phyloP scores from a whole-genome alignment of 306 rosid species.

The Neltuma alba region DNA sequence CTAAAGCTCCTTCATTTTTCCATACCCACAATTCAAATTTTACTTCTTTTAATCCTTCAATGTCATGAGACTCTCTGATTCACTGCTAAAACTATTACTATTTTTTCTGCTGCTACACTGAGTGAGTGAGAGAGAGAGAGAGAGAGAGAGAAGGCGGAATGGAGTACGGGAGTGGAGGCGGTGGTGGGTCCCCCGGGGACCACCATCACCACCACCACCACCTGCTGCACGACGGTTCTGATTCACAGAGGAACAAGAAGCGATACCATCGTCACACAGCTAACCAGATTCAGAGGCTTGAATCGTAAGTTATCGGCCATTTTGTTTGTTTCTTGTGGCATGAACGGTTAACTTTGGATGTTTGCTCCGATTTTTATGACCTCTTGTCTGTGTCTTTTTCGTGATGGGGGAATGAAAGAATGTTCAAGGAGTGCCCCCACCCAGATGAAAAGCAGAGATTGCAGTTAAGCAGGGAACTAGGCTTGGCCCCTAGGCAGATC shows the following conservation, averaged over 20 bases:
- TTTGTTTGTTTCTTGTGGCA: background rate
- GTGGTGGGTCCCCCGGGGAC: constrained; percentile 70
- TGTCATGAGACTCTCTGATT: constrained; percentile 35
- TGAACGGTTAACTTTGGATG: background rate
- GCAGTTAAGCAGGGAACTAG: constrained; percentile 86
- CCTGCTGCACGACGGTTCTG: constrained; percentile 63
- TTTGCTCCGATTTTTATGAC: constrained; percentile 3
- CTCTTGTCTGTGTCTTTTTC: background rate
- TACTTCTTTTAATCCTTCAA: constrained; percentile 26
- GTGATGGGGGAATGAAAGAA: constrained; percentile 29
- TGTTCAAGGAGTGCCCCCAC: constrained; percentile 95
- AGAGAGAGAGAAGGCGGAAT: constrained; percentile 28
- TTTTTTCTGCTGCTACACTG: background rate
- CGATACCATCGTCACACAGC: constrained; percentile 98
- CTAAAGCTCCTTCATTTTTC: background rate
- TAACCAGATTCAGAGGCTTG: constrained; percentile 92
- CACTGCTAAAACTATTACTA: background rate
- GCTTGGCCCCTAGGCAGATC: constrained; percentile 97
- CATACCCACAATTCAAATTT: constrained; percentile 34
- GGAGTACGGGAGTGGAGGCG: constrained; percentile 79
- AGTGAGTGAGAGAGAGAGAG: background rate
- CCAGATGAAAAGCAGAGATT: constrained; percentile 95
- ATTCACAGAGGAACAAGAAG: constrained; percentile 68
- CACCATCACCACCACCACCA: constrained; percentile 48
- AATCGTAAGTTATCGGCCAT: constrained; percentile 55